These are phyloP conservation scores for Hyphodiscus sp. DNA, from an alignment of 2,329 filamentous ascomycete genomes.

Conservation along the genomic window DNA sequence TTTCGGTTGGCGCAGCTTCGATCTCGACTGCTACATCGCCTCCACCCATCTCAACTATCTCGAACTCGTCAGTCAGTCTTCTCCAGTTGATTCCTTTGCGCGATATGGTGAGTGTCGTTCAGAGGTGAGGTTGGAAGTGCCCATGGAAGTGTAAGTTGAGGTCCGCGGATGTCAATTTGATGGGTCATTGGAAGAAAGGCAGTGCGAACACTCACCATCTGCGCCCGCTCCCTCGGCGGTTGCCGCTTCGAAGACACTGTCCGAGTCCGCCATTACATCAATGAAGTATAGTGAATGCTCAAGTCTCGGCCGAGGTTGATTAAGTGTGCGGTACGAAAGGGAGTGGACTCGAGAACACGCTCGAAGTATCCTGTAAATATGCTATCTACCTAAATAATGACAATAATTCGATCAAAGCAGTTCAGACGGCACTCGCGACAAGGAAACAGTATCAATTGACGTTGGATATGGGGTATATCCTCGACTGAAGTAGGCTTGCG, in stretches of 20 bases:
- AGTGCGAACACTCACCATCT: not conserved
- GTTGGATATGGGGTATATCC: too few relatives aligned
- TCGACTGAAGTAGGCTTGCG: too few relatives aligned
- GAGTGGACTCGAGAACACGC: too few relatives aligned
- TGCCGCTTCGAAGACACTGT: conserved; percentile 11
- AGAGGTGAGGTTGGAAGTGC: not conserved
- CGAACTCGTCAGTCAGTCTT: not conserved
- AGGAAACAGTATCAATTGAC: too few relatives aligned
- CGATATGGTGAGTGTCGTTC: not conserved
- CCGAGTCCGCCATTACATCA: conserved; percentile 18
- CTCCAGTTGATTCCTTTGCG: not conserved
- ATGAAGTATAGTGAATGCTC: not conserved
- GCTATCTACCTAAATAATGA: too few relatives aligned
- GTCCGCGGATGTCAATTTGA: not conserved
- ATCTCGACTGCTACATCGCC: conserved; percentile 24
- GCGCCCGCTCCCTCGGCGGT: conserved; percentile 5
- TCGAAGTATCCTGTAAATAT: too few relatives aligned
- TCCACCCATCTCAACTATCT: conserved; percentile 25
- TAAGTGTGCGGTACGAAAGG: too few relatives aligned
- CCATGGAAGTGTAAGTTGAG: not conserved
- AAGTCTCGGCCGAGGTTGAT: too few relatives aligned
- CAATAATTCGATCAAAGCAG: too few relatives aligned
- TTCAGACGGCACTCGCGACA: too few relatives aligned
- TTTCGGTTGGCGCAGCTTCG: conserved; percentile 4
- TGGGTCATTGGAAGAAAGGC: not conserved